These are phyloP conservation scores for Pinus tabuliformis DNA, from an alignment of 75 land plant genomes.

Conservation along the genomic window DNA sequence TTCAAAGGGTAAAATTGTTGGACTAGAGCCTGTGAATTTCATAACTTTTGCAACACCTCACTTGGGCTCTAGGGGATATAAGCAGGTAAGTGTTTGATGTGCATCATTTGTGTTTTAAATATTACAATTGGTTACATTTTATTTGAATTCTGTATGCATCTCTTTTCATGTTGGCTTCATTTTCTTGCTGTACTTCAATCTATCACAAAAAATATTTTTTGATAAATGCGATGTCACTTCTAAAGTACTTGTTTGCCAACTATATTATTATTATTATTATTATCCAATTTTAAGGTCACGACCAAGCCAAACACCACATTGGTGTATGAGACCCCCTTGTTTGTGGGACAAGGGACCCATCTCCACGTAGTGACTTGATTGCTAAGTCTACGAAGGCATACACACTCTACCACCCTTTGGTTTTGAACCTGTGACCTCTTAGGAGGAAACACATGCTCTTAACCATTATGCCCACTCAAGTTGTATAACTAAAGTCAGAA, in stretches of 20 bases:
- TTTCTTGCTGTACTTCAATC: background rate
- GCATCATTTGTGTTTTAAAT: background rate
- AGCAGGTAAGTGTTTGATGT: conserved; percentile 45
- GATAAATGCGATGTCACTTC: background rate
- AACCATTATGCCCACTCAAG: no score
- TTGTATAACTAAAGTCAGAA: background rate
- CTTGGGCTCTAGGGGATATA: conserved; percentile 75
- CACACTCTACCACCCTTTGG: no score
- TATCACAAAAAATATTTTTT: background rate
- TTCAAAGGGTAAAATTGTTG: conserved; percentile 58
- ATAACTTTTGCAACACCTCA: conserved; percentile 96
- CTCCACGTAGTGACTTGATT: no score
- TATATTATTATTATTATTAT: no score
- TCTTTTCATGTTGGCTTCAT: background rate
- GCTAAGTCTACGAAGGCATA: no score
- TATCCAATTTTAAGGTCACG: no score
- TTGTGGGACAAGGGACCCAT: no score
- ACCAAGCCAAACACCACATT: no score
- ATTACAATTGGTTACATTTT: background rate
- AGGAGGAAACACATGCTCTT: no score
- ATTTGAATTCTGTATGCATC: background rate
- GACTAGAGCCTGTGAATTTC: conserved; percentile 85
- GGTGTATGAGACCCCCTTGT: no score
- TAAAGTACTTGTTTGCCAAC: background rate
- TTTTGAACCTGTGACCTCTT: no score